Base-by-base conservation (phyloP, 805 yeast genomes). In the Yarrowia sp. region DNA sequence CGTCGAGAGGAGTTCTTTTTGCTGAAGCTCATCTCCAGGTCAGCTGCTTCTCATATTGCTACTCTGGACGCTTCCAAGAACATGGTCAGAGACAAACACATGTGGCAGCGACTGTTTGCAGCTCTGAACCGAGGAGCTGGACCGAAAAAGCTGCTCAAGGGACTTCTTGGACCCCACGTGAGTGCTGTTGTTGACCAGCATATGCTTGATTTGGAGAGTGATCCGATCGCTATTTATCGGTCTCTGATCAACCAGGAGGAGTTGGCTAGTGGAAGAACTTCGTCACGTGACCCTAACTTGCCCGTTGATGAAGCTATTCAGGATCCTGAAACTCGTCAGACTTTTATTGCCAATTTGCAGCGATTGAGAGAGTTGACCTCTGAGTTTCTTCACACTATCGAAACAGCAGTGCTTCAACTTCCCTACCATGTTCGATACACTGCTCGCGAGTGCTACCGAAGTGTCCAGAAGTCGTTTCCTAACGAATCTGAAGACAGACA, bases 291-390 rank as follows among this genome's bases (percentile, higher is more conserved):
- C 74, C 79, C 65, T 71, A 77, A 79, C 18, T 72, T 81, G 3
- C 72, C 85, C 4, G 86, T 89, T 0, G 87, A 84, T 64, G 80
- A 78, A 42, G 96, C 98, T 0, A 90, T 93, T 67, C 88, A 87
- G 68, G 92, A 90, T 68, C 83, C 86, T 1, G 86, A 82, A n/a
- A 91, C 93, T 0, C 83, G 95, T 38, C 75, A 77, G 0, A 80
- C 81, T 47, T 95, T 90, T 73, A 86, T 95, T 38, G 75, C 80
- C 39, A 92, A 95, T 69, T 77, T 95, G 71, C 89, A 89, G 74
- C 78, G 78, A 22, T 76, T 95, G 62, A 83, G 98, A 74, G 96
- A 89, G 67, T 79, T 82, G 48, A 79, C 90, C 0, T 83, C 88
- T 31, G 84, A 84, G 65, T 76, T 89, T 9, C 78, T 90, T 69